phyloP scores from a whole-genome alignment of 2,329 filamentous ascomycete species.

The Fusarium lateritium region DNA sequence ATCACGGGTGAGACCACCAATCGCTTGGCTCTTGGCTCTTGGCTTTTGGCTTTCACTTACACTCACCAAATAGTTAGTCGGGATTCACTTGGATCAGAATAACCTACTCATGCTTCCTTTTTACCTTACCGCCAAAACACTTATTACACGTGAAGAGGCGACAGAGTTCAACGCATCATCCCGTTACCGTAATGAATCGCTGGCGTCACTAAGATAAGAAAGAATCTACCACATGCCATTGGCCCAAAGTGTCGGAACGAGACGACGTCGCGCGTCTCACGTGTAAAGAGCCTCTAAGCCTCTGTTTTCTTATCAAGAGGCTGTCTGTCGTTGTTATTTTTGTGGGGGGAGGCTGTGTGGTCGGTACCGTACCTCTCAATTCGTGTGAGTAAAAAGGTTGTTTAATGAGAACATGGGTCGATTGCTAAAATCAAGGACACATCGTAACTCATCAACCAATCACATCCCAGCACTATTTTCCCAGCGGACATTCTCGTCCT shows the following conservation, averaged over 20 bases:
- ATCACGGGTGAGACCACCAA: slow-evolving; percentile 6
- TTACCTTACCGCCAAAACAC: neutral
- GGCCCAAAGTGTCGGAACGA: slow-evolving; percentile 13
- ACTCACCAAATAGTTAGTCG: neutral
- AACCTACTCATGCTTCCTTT: slow-evolving; percentile 15
- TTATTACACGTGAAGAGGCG: slow-evolving; percentile 25
- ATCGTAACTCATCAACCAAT: slow-evolving; percentile 26
- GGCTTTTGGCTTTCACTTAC: slow-evolving; percentile 6
- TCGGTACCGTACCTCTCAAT: slow-evolving; percentile 34
- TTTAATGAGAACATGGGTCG: slow-evolving; percentile 40
- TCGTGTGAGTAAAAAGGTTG: slow-evolving; percentile 44
- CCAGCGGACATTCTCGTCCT: slow-evolving; percentile 1
- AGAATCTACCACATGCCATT: slow-evolving; percentile 14
- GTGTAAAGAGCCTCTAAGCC: slow-evolving; percentile 21
- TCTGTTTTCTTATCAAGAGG: slow-evolving; percentile 33
- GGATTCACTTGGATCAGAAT: slow-evolving; percentile 7
- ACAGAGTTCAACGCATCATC: slow-evolving; percentile 21
- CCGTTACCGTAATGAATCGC: slow-evolving; percentile 24
- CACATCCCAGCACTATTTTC: neutral
- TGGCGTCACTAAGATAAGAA: slow-evolving; percentile 39
- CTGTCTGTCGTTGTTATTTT: slow-evolving; percentile 21
- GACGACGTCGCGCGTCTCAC: slow-evolving; percentile 14
- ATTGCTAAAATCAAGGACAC: slow-evolving; percentile 43
- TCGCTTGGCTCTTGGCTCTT: neutral
- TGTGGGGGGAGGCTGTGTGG: slow-evolving; percentile 36